Evolutionary conservation across 2,329 filamentous ascomycete species (phyloP).

Genomic region (Xylariaceae sp.): DNA sequence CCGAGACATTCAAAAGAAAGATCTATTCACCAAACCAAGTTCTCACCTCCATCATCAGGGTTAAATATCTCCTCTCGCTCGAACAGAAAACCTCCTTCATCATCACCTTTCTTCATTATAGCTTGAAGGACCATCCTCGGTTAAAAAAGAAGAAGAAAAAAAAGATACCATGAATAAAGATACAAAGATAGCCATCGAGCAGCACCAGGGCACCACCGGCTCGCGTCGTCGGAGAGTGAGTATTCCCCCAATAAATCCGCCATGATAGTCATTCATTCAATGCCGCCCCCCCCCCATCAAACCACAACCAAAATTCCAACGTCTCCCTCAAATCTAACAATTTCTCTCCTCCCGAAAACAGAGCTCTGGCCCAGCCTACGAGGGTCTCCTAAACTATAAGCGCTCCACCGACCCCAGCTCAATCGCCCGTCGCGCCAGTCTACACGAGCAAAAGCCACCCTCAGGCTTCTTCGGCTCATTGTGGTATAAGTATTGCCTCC

Average conservation of each 20-base stretch:
- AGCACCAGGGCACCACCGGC: constrained; percentile 8
- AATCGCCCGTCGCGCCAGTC: constrained; percentile 47
- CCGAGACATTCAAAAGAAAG: too few relatives aligned
- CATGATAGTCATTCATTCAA: background rate
- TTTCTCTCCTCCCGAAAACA: constrained; percentile 15
- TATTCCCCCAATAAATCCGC: background rate
- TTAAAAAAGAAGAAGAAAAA: background rate
- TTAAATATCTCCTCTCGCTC: too few relatives aligned
- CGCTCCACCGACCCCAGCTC: constrained; percentile 38
- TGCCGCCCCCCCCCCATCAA: too few relatives aligned
- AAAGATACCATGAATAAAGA: constrained; percentile 21
- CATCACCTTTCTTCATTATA: too few relatives aligned
- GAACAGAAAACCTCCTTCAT: too few relatives aligned
- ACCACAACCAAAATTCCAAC: background rate
- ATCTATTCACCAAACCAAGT: too few relatives aligned
- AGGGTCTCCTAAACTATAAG: constrained; percentile 47
- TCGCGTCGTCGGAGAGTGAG: constrained; percentile 25
- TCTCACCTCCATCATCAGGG: too few relatives aligned
- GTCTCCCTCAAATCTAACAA: background rate
- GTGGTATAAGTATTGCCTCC: constrained; percentile 49
- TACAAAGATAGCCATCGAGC: constrained; percentile 14
- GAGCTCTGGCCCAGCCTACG: constrained; percentile 48
- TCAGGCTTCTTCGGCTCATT: constrained; percentile 48
- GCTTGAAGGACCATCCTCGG: too few relatives aligned
- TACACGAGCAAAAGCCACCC: constrained; percentile 47